Conservation (phyloP, 805 yeast genomes). For the Ogataea wickerhamii region DNA sequence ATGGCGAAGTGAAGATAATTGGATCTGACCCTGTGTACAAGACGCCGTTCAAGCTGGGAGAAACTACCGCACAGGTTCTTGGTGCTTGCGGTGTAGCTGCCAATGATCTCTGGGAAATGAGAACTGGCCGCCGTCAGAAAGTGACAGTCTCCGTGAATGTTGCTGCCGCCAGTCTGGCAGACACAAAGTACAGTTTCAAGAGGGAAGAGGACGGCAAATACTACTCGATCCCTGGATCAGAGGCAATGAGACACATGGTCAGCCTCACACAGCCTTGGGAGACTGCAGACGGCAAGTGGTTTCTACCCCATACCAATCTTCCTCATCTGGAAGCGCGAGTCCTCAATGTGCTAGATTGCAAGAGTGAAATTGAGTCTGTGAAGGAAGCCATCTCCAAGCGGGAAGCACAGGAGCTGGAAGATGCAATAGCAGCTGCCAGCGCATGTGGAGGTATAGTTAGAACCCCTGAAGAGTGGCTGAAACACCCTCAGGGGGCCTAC, state of each 20-base stretch:
- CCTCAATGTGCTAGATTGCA: background rate
- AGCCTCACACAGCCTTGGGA: constrained; percentile 3
- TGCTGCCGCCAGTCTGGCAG: constrained; percentile 6
- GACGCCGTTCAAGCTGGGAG: constrained; percentile 35
- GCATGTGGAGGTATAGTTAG: constrained; percentile 2
- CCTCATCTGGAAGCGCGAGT: constrained; percentile 1
- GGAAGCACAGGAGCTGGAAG: constrained; percentile 2
- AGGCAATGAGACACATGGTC: constrained; percentile 4
- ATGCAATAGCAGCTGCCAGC: constrained; percentile 1
- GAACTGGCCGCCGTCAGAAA: constrained; percentile 28
- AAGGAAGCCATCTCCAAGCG: background rate
- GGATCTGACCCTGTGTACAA: constrained; percentile 26
- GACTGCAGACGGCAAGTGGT: constrained; percentile 1
- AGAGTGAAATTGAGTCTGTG: constrained; percentile 3
- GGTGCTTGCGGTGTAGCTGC: constrained; percentile 18
- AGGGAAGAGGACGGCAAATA: constrained; percentile 1
- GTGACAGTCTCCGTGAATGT: constrained; percentile 2
- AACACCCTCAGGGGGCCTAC: constrained; percentile 1
- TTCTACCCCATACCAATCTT: constrained; percentile 2
- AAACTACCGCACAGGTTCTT: constrained; percentile 4
- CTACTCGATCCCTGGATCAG: constrained; percentile 2
- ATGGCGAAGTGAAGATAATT: constrained; percentile 17
- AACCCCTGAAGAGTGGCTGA: constrained; percentile 1
- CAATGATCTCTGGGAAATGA: constrained; percentile 31
- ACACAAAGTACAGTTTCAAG: constrained; percentile 1